Conservation (phyloP, 2,329 filamentous ascomycete species). For the Chalaropsis thielavioides region DNA sequence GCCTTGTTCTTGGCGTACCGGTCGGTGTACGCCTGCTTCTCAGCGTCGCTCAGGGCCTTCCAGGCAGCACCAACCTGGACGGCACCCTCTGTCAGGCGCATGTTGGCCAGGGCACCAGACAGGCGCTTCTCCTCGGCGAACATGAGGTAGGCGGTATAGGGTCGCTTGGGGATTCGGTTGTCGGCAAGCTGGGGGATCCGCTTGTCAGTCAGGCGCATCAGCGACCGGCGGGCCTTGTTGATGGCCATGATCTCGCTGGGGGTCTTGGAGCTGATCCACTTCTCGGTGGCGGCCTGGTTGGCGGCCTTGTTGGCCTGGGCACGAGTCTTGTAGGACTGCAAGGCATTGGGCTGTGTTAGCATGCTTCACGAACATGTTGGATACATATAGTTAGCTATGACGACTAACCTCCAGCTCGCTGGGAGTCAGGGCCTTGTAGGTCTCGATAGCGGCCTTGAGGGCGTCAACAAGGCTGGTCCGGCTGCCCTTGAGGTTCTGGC, state of each 20-base stretch:
- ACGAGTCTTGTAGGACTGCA: conserved; percentile 27
- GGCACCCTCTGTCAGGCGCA: conserved; percentile 19
- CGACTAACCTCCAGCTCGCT: conserved; percentile 33
- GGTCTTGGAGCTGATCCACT: conserved; percentile 35
- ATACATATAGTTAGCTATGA: not conserved
- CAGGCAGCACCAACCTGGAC: conserved; percentile 27
- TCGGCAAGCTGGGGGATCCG: conserved; percentile 28
- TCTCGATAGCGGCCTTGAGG: conserved; percentile 23
- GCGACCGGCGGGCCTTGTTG: conserved; percentile 33
- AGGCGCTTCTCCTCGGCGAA: conserved; percentile 30
- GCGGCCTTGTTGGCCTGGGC: conserved; percentile 28
- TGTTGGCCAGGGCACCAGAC: conserved; percentile 21
- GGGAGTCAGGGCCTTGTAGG: conserved; percentile 29
- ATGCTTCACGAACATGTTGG: not conserved
- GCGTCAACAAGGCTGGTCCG: conserved; percentile 16
- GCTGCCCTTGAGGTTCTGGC: conserved; percentile 12
- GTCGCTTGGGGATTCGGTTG: conserved; percentile 32
- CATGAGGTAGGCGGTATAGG: conserved; percentile 24
- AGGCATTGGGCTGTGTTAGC: not conserved
- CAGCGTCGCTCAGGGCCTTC: conserved; percentile 29
- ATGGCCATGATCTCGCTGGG: conserved; percentile 30
- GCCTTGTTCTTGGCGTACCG: not conserved
- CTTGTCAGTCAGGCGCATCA: conserved; percentile 27
- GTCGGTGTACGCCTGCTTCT: conserved; percentile 27
- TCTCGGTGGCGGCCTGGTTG: conserved; percentile 30